phyloP scores from a whole-genome alignment of 108 stramenopile species.

The Nitzschia putrida region DNA sequence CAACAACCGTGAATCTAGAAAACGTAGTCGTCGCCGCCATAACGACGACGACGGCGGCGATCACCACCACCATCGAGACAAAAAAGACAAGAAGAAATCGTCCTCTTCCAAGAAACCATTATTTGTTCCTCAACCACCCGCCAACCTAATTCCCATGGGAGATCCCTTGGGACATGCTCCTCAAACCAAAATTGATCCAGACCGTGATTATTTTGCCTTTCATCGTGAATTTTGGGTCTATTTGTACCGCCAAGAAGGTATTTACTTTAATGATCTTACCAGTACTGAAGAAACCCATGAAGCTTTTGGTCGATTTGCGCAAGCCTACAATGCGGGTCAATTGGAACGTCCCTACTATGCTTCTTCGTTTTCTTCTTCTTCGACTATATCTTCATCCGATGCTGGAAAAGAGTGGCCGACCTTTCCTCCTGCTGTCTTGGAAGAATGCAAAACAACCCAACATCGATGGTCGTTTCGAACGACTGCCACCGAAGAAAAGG shows the following conservation, averaged over 20 bases:
- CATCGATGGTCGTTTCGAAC: slow-evolving; percentile 78
- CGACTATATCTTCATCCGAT: background rate
- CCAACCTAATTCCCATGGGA: slow-evolving; percentile 40
- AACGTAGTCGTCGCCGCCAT: too few relatives aligned
- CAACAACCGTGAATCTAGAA: too few relatives aligned
- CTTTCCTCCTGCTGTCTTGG: slow-evolving; percentile 60
- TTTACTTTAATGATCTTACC: slow-evolving; percentile 69
- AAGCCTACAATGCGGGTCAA: slow-evolving; percentile 65
- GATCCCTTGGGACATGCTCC: slow-evolving; percentile 37
- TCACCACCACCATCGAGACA: too few relatives aligned
- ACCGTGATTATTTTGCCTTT: slow-evolving; percentile 73
- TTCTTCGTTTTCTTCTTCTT: background rate
- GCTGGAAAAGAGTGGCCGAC: background rate
- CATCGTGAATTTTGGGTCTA: slow-evolving; percentile 79
- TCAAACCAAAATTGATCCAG: slow-evolving; percentile 52
- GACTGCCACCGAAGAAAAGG: slow-evolving; percentile 51
- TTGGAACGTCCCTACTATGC: slow-evolving; percentile 70
- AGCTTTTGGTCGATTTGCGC: slow-evolving; percentile 64
- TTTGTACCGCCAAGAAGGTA: slow-evolving; percentile 67
- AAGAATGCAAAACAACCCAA: slow-evolving; percentile 70
- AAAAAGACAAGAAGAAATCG: too few relatives aligned
- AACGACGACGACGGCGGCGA: too few relatives aligned
- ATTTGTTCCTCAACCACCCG: background rate
- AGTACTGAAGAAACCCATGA: slow-evolving; percentile 54
- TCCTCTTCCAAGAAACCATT: too few relatives aligned